A percentile compares a stretch with the other conserved stretches of the same genome.
Conservation (phyloP, 495 filamentous ascomycete genomes). For the Elaphomyces granulatus region DNA sequence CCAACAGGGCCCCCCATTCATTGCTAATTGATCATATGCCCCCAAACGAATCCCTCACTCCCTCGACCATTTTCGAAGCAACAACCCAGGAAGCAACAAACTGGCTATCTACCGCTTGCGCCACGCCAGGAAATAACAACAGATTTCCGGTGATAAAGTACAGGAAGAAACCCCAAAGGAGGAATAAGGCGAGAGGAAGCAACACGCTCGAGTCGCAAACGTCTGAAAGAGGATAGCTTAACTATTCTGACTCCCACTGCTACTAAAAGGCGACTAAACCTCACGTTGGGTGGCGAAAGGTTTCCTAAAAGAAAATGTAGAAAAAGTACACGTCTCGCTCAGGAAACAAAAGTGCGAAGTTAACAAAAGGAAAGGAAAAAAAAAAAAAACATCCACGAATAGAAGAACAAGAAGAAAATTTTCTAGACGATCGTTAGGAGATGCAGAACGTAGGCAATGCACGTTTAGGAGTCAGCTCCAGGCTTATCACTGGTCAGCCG, state of each 20-base stretch:
- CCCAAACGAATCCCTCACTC: background rate
- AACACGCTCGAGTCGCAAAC: background rate
- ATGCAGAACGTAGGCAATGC: conserved; percentile 2
- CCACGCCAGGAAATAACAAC: background rate
- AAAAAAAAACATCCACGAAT: conserved; percentile 8
- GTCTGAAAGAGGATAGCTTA: background rate
- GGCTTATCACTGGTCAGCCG: conserved; percentile 33
- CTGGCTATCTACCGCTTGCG: background rate
- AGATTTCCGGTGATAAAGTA: background rate
- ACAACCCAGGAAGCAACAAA: background rate
- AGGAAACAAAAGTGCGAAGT: conserved; percentile 5
- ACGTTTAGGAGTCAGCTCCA: conserved; percentile 32
- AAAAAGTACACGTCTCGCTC: conserved; percentile 6
- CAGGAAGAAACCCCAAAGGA: background rate
- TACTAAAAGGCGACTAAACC: background rate
- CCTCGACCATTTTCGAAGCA: background rate
- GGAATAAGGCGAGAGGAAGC: background rate
- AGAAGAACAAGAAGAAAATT: conserved; percentile 5
- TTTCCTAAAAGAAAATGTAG: conserved; percentile 1
- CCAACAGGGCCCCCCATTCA: too few relatives aligned
- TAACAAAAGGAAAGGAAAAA: conserved; percentile 11
- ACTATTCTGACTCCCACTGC: background rate
- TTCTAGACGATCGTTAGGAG: conserved; percentile 2
- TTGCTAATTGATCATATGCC: background rate
- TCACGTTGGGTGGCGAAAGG: background rate